phyloP scores from a whole-genome alignment of 2,329 filamentous ascomycete genomes.

The Trichoderma sp. region DNA sequence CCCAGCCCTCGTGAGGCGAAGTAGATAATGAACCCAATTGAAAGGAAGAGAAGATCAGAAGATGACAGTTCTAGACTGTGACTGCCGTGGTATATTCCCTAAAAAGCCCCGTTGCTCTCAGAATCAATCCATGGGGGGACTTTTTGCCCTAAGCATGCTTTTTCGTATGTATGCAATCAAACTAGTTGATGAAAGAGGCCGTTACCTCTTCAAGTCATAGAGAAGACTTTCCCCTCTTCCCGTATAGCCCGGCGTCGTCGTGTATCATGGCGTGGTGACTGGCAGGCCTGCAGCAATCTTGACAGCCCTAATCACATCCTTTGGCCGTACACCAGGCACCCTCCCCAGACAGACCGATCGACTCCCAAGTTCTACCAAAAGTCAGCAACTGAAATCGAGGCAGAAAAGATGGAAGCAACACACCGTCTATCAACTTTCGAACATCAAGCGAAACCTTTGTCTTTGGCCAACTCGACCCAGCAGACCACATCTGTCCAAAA shows the following conservation, averaged over 20 bases:
- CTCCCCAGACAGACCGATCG: constrained; percentile 46
- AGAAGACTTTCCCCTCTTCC: not conserved
- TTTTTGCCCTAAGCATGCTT: not conserved
- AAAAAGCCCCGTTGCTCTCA: constrained; percentile 17
- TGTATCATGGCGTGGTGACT: not conserved
- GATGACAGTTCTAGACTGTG: no score
- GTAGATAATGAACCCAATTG: no score
- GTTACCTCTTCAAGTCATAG: no score
- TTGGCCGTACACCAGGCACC: constrained; percentile 44
- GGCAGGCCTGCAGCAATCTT: constrained; percentile 35
- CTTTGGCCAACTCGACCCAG: constrained; percentile 34
- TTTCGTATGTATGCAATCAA: not conserved
- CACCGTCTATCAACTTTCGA: constrained; percentile 41
- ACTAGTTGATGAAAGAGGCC: no score
- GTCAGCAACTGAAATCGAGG: not conserved
- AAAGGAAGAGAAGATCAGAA: no score
- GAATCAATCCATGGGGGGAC: constrained; percentile 4
- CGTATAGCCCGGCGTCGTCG: not conserved
- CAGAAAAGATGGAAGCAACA: constrained; percentile 19
- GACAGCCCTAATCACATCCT: constrained; percentile 43
- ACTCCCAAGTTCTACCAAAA: constrained; percentile 41
- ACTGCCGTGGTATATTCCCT: constrained; percentile 21
- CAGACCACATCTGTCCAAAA: constrained; percentile 20
- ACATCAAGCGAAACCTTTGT: constrained; percentile 44
- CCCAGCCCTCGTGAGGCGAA: no score